phyloP scores from a whole-genome alignment of 495 filamentous ascomycete species.

The Penicillium crystallinum region DNA sequence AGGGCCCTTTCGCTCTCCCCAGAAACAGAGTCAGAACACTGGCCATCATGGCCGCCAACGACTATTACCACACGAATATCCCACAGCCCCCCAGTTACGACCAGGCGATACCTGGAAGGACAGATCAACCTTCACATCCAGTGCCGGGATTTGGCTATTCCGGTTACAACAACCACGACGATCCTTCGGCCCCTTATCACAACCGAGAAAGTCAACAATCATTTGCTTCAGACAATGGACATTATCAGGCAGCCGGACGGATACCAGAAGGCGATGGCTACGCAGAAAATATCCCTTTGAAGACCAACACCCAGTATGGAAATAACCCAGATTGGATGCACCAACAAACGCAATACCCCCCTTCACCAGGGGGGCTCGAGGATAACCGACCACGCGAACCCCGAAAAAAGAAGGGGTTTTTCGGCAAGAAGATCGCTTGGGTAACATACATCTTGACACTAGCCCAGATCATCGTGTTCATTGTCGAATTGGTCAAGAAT shows the following conservation, averaged over 20 bases:
- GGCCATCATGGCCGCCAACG: slow-evolving; percentile 71
- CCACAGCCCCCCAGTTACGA: slow-evolving; percentile 42
- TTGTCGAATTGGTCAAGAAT: slow-evolving; percentile 79
- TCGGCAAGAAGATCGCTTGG: slow-evolving; percentile 64
- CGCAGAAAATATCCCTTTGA: slow-evolving; percentile 49
- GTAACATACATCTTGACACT: slow-evolving; percentile 76
- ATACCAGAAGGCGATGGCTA: slow-evolving; percentile 40
- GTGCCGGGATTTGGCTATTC: slow-evolving; percentile 27
- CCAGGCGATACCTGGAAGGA: slow-evolving; percentile 25
- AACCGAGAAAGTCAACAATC: slow-evolving; percentile 40
- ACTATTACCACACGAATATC: slow-evolving; percentile 62
- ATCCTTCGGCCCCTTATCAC: slow-evolving; percentile 31
- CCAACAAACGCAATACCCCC: slow-evolving; percentile 39
- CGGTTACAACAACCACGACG: slow-evolving; percentile 21
- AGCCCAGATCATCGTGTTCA: slow-evolving; percentile 81
- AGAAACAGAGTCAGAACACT: slow-evolving; percentile 4
- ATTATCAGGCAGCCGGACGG: slow-evolving; percentile 30
- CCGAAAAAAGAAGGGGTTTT: slow-evolving; percentile 44
- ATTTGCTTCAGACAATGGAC: slow-evolving; percentile 31
- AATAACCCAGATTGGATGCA: slow-evolving; percentile 38
- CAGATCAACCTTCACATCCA: slow-evolving; percentile 26
- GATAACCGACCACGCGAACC: slow-evolving; percentile 11
- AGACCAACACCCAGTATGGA: slow-evolving; percentile 28
- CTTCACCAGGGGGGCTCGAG: slow-evolving; percentile 27
- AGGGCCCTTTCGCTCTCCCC: not conserved